Conservation (phyloP, 2,329 filamentous ascomycete species). For the Cordyceps fumosorosea region DNA sequence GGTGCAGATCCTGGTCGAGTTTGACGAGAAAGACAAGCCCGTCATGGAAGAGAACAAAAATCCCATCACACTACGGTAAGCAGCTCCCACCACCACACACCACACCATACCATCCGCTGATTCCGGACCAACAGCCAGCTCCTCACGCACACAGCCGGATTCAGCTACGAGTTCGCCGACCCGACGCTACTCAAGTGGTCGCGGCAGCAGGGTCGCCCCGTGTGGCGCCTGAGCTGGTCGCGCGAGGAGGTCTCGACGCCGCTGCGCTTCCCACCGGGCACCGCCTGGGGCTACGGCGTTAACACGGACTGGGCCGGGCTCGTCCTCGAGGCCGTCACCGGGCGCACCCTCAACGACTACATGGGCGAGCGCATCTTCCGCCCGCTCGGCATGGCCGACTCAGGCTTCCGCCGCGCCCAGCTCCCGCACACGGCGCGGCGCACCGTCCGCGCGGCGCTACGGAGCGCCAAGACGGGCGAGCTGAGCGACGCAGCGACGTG, state of each 20-base stretch:
- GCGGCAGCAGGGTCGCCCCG: conserved; percentile 19
- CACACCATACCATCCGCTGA: not conserved
- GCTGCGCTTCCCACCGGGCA: conserved; percentile 31
- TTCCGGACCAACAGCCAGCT: conserved; percentile 23
- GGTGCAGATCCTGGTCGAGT: conserved; percentile 22
- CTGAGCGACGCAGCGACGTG: conserved; percentile 3
- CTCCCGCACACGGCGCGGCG: conserved; percentile 10
- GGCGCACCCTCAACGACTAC: conserved; percentile 22
- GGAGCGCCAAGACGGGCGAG: conserved; percentile 1
- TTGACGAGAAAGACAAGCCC: conserved; percentile 21
- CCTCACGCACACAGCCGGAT: conserved; percentile 36
- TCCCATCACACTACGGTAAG: conserved; percentile 25
- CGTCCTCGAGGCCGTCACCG: conserved; percentile 29
- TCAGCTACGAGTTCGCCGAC: conserved; percentile 30
- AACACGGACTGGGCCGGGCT: conserved; percentile 34
- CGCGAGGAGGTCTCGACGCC: conserved; percentile 29
- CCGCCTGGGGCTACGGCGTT: conserved; percentile 36
- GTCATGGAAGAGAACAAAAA: conserved; percentile 21
- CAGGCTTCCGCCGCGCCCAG: conserved; percentile 19
- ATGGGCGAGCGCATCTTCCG: conserved; percentile 20
- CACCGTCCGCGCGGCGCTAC: conserved; percentile 7
- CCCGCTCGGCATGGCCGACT: conserved; percentile 22
- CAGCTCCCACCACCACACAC: not conserved
- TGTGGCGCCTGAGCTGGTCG: conserved; percentile 19
- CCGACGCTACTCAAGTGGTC: conserved; percentile 28